Evolutionary conservation across 331 rosid species (phyloP), one percentile per base, ranked within the genome.

Genomic region (Malus hybrid): DNA sequence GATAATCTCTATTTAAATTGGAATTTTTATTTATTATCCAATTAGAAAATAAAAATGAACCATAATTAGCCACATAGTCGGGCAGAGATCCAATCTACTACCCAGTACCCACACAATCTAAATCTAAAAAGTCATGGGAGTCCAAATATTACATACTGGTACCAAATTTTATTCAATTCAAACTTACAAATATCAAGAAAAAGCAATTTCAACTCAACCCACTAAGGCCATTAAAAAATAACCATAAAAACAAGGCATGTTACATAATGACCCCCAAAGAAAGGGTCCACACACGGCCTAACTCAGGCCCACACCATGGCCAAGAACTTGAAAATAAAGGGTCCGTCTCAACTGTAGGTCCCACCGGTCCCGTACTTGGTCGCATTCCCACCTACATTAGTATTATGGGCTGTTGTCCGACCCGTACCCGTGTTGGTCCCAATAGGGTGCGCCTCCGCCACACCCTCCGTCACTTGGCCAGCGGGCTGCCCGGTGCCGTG

Each of bases 401-500:
- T 18, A 27, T 84, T 81, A 3, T 59, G 90, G 62, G 79, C 82
- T 2, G 84, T 22, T 0, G 82, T 85, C 72, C 85, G 55, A 48
- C 80, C 86, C 0, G 76, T 71, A 2, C 87, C 92, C 3, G 79
- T 79, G 44, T 61, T 24, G 4, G 33, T 62, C n/a, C 82, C 96
- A 12, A 54, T 18, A 0, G 86, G 93, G 65, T 83, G 83, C 0
- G 90, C 42, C 6, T 68, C 87, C 54, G 69, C 88, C 12, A 63
- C 81, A 3, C 96, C 91, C 13, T 85, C 91, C 0, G 71, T 50
- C 5, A 88, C 89, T 39, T 36, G 76, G 22, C 85, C 89, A 8
- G 34, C 18, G 1, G 90, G 93, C 27, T 75, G 85, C 13, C 89
- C 88, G 1, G 86, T 79, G 4, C 87, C 87, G 24, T 76, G 82